Evolutionary conservation across 2,329 filamentous ascomycete genomes (phyloP).

Genomic region (Colletotrichum sp.): DNA sequence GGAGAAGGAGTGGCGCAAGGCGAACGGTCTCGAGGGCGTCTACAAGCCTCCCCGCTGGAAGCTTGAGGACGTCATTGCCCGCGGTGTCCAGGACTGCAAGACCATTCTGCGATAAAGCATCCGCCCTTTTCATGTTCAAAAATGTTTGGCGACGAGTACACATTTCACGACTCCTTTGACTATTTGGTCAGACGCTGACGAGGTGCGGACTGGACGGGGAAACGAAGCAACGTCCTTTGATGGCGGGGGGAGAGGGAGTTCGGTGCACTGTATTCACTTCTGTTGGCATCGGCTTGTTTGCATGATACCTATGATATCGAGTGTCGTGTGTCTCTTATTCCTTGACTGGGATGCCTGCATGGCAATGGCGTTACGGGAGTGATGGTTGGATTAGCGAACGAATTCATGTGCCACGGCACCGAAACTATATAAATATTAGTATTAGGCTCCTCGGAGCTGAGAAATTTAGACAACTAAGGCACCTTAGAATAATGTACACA

Average conservation of each 20-base stretch:
- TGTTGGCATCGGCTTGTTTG: slow-evolving; percentile 15
- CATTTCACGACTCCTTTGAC: not conserved
- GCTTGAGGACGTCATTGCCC: slow-evolving; percentile 80
- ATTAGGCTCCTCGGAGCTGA: slow-evolving; percentile 19
- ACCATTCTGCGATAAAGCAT: slow-evolving; percentile 65
- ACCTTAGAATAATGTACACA: slow-evolving; percentile 22
- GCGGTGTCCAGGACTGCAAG: slow-evolving; percentile 79
- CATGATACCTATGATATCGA: slow-evolving; percentile 20
- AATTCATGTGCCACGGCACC: slow-evolving; percentile 17
- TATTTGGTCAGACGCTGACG: not conserved
- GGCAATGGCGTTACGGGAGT: slow-evolving; percentile 19
- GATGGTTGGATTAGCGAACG: slow-evolving; percentile 17
- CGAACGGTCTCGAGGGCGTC: slow-evolving; percentile 72
- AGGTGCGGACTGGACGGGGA: slow-evolving; percentile 2
- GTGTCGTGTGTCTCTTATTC: slow-evolving; percentile 14
- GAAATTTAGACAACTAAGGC: slow-evolving; percentile 18
- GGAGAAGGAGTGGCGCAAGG: slow-evolving; percentile 71
- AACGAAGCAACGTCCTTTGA: slow-evolving; percentile 10
- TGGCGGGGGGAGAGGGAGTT: not conserved
- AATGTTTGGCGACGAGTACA: not conserved
- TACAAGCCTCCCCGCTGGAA: slow-evolving; percentile 81
- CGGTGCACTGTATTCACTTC: slow-evolving; percentile 8
- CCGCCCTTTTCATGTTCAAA: not conserved
- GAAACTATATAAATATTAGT: slow-evolving; percentile 18
- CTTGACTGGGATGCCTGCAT: slow-evolving; percentile 14